Evolutionary conservation across 129 eudicot genomes (phyloP), one percentile per base, ranked within the genome.

Genomic region (Pseudognaphalium luteoalbum): DNA sequence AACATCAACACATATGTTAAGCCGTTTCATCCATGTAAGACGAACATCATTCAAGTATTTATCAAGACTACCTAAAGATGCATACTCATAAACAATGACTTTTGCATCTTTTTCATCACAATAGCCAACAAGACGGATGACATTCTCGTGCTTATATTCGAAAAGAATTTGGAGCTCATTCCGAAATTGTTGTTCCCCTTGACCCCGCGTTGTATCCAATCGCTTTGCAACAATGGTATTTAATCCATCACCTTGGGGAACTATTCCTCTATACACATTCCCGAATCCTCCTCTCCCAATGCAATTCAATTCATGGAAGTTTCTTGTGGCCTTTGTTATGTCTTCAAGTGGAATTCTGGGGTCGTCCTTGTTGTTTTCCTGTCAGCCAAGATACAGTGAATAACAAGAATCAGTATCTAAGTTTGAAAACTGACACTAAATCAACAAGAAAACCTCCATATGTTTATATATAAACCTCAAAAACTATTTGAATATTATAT

Each of bases 1-100:
- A n/a, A 59, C 65, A 59, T 59, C 65, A 59, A 59, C 3, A 15
- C 65, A 59, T 20, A 59, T 59, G 30, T 59, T 59, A 22, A 59
- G 32, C 15, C 65, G 65, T 7, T 59, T 59, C 29, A 9, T 59
- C 65, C 65, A 59, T 6, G 65, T 59, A 59, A 59, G 34, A 22
- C 34, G 14, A 21, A 33, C 34, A 22, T 59, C 34, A 20, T 22
- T 22, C 33, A 21, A 3, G 9, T 59, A 8, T 15, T 5, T 59
- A 59, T 59, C 65, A 59, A 59, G 65, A 15, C 65, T 59, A 21
- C 65, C 29, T 59, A 0, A 7, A 0, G 34, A 59, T 1, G 65
- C 65, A 59, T 59, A 59, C 30, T 59, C 32, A 7, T 21, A 59
- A 6, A 59, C 65, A 6, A 59, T 21, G 65, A 59, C 9, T 21